Evolutionary conservation across 169 alveolate species (phyloP), one percentile per base, ranked within the genome.

Genomic region (Plasmodium malariae): DNA sequence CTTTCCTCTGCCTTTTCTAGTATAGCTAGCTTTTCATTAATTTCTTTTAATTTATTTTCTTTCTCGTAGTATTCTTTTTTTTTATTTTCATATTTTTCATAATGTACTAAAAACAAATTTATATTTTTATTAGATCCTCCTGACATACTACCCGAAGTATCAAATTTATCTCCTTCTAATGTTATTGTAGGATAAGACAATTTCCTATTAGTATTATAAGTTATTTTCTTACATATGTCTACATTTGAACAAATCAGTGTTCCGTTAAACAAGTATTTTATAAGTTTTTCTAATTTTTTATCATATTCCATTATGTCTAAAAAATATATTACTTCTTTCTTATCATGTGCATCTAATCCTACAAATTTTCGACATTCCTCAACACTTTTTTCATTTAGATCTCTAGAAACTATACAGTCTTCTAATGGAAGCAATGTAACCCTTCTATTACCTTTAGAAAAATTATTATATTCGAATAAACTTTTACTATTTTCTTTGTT

Each of bases 141-240:
- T 0, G 96, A 92, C 94, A 97, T 93, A 28, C 96, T 93, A 57
- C 99, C 99, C 21, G 90, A 89, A 3, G 97, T 97, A 67, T 97
- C 98, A 63, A 95, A 96, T 48, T 92, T 95, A 92, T 97, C 98
- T 24, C 99, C 99, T 51, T 97, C 97, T 21, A 96, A 65, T 30
- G 98, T 95, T 0, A 97, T 98, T 55, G 97, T 94, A 69, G 96
- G 95, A 30, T 71, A 94, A 32, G 95, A 92, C 60, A 93, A 51
- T 55, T 88, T 94, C 34, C 89, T 78, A 63, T 95, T 94, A 19
- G 93, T 68, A 51, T 96, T 94, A 87, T 94, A 96, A 9, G 98
- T 97, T 40, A 97, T 95, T 72, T 93, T 94, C 60, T 94, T 95
- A 9, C 98, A 97, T 17, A 94, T 87, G 28, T 95, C 96, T 48